A percentile compares a stretch with the other conserved stretches of the same genome.
phyloP scores from a whole-genome alignment of 805 yeast species.

The Candida adriatica region DNA sequence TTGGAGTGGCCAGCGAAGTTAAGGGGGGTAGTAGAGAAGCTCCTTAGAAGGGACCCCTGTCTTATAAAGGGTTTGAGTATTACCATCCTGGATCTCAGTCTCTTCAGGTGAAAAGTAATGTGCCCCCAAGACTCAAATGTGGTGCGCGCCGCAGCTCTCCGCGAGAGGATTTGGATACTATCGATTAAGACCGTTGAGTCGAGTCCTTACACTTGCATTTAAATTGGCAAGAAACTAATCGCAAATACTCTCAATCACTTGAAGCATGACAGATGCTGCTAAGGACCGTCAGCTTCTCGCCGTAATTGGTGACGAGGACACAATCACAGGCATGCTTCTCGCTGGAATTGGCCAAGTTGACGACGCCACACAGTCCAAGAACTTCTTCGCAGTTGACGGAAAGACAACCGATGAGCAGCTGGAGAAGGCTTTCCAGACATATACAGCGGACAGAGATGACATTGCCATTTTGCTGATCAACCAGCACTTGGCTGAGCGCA shows the following conservation, averaged over 20 bases:
- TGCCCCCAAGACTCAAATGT: too few relatives aligned
- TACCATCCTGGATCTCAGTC: too few relatives aligned
- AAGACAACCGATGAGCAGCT: conserved; percentile 74
- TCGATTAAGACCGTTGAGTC: too few relatives aligned
- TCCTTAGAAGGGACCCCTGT: too few relatives aligned
- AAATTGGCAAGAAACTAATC: too few relatives aligned
- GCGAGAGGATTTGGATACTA: too few relatives aligned
- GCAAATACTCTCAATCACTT: neutral
- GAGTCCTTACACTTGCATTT: too few relatives aligned
- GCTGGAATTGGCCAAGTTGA: conserved; percentile 93
- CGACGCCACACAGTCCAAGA: conserved; percentile 50
- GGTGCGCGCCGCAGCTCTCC: too few relatives aligned
- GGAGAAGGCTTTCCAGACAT: conserved; percentile 65
- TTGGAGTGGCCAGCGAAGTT: conserved; percentile 70
- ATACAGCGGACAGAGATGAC: conserved; percentile 72
- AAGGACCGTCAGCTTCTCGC: conserved; percentile 79
- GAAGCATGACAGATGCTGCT: conserved; percentile 23
- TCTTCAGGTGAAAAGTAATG: too few relatives aligned
- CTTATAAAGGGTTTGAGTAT: too few relatives aligned
- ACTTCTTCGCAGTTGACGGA: conserved; percentile 72
- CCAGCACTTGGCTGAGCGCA: conserved; percentile 90
- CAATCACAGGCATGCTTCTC: conserved; percentile 89
- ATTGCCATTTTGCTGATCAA: conserved; percentile 90
- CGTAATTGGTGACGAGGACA: conserved; percentile 95
- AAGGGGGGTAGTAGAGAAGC: conserved; percentile 4